Base-by-base conservation (phyloP, 495 filamentous ascomycete species). In the Aspergillus avenaceus region DNA sequence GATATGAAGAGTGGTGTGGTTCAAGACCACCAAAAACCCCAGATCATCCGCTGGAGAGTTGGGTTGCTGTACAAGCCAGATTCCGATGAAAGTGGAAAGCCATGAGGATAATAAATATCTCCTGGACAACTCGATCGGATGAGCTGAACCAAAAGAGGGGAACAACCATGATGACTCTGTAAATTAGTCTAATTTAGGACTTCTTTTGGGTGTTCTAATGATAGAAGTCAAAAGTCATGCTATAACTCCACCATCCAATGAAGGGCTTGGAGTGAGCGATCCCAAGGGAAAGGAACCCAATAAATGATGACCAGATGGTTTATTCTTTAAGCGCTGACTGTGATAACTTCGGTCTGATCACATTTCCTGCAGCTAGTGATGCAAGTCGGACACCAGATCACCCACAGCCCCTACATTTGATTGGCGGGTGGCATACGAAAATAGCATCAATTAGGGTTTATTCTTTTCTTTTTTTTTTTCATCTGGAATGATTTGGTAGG, bases 241-340 rank as follows among this genome's bases (percentile, higher is more conserved):
- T 28, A 11, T 25, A 29, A 16, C 41, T 3, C 4, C 23, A n/a
- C 4, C 5, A 26, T 18, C 41, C 24, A 24, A 25, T 44, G 11
- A 27, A 3, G 8, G 2, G 3, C n/a, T 2, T 34, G 1, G 18
- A 34, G 31, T 34, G 11, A 28, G 18, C 9, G 31, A 29, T 52
- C 41, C 58, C 58, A 47, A 26, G 13, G 22, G 26, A 37, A 22
- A 16, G 58, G 58, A 42, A 57, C n/a, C 54, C 58, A 61, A 56
- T 53, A 38, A 14, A 43, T 38, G 12, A 23, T 11, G 21, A 4
- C 21, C 28, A 55, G 52, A 56, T 34, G 44, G 57, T 62, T 62
- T 60, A 43, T n/a, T n/a, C 53, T 44, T 53, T 72, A 72, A 62
- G 67, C 69, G 69, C 69, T 53, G 57, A 54, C 59, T 53, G 59